These are phyloP conservation scores for Apiotrichum siamense DNA, from an alignment of 1,284 basidiomycete genomes.

Conservation along the genomic window DNA sequence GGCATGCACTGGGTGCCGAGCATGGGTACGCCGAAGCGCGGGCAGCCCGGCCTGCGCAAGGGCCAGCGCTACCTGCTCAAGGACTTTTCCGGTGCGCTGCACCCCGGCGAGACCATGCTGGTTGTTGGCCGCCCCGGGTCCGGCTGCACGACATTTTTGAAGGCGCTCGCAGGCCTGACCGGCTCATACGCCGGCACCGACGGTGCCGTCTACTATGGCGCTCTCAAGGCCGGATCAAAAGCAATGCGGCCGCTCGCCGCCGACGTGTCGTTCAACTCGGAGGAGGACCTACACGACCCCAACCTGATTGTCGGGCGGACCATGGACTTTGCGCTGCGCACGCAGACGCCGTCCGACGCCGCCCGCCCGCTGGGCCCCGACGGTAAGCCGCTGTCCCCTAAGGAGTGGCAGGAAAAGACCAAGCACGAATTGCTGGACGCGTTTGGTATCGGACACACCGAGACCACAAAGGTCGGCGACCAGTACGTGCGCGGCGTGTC, in stretches of 20 bases:
- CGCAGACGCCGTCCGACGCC: constrained; percentile 28
- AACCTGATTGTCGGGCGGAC: constrained; percentile 41
- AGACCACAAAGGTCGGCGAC: constrained; percentile 71
- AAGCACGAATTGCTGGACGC: constrained; percentile 59
- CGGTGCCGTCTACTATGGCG: constrained; percentile 47
- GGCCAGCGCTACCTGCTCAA: constrained; percentile 39
- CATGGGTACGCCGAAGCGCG: constrained; percentile 16
- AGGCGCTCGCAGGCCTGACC: constrained; percentile 46
- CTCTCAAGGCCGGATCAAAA: constrained; percentile 24
- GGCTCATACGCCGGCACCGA: constrained; percentile 47
- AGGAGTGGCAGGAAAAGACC: constrained; percentile 49
- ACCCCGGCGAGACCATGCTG: constrained; percentile 44
- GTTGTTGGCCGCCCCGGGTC: constrained; percentile 47
- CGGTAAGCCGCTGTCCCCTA: constrained; percentile 44
- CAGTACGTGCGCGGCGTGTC: constrained; percentile 67
- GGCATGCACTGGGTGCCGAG: constrained; percentile 12
- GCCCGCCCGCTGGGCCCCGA: constrained; percentile 24
- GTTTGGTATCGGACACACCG: constrained; percentile 66
- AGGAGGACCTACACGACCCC: constrained; percentile 41
- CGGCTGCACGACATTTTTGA: constrained; percentile 51
- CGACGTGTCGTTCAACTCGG: constrained; percentile 34
- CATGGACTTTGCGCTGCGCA: constrained; percentile 41
- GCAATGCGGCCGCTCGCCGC: constrained; percentile 6
- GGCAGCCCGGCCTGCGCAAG: constrained; percentile 28
- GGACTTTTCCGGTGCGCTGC: constrained; percentile 34